Conservation (phyloP, 352 stramenopile species). For the Phytophthora pluvialis region DNA sequence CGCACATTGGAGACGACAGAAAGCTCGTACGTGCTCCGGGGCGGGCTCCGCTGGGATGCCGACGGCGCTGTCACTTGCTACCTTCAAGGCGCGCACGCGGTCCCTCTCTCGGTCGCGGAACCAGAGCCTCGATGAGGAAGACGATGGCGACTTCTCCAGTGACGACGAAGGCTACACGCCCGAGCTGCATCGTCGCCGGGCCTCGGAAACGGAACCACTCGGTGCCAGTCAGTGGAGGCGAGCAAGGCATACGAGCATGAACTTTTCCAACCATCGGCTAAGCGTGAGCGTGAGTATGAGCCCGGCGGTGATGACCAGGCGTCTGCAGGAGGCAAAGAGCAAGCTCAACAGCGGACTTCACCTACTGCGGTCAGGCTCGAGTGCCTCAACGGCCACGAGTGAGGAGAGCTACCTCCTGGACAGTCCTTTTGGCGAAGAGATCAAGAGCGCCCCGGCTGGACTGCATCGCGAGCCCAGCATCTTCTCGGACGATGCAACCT, state of each 20-base stretch:
- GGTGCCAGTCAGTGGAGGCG: constrained; percentile 33
- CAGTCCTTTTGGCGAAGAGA: constrained; percentile 30
- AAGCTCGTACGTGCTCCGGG: constrained; percentile 51
- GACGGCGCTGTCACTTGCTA: constrained; percentile 34
- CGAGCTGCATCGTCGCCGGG: constrained; percentile 27
- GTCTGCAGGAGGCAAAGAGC: constrained; percentile 33
- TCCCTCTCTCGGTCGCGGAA: constrained; percentile 38
- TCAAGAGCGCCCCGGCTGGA: constrained; percentile 27
- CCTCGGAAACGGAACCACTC: constrained; percentile 21
- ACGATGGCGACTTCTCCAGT: constrained; percentile 67
- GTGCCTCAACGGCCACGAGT: constrained; percentile 47
- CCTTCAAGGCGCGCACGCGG: constrained; percentile 41
- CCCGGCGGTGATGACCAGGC: constrained; percentile 39
- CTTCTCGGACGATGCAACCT: constrained; percentile 19
- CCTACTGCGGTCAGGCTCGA: constrained; percentile 59
- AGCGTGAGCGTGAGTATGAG: constrained; percentile 36
- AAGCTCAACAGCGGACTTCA: constrained; percentile 44
- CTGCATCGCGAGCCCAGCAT: constrained; percentile 32
- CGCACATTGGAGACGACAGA: constrained; percentile 40
- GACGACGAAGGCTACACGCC: constrained; percentile 59
- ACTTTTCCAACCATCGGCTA: constrained; percentile 39
- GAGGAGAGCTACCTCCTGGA: constrained; percentile 57
- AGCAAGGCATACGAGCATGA: constrained; percentile 37
- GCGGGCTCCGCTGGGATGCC: constrained; percentile 35
- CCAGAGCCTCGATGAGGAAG: constrained; percentile 32